Percentiles rank a stretch among this genome's conserved stretches.
Conservation (phyloP, 306 rosid species). For the Gynostemma pentaphyllum region DNA sequence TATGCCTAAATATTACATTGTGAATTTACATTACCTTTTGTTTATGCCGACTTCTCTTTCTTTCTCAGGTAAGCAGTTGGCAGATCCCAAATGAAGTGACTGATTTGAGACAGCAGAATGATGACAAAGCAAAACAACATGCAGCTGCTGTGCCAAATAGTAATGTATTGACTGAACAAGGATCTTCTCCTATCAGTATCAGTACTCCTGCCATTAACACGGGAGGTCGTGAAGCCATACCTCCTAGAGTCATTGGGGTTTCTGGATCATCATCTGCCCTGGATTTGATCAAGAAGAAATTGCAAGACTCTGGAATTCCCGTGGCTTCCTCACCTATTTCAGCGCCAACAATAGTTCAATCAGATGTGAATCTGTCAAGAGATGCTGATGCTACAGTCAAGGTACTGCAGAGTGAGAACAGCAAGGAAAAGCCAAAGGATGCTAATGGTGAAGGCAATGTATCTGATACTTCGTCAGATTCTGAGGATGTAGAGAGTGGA, state of each 20-base stretch:
- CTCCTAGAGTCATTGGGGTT: constrained; percentile 36
- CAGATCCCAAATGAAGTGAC: constrained; percentile 92
- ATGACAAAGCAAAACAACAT: constrained; percentile 46
- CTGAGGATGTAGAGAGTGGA: constrained; percentile 79
- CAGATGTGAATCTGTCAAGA: constrained; percentile 70
- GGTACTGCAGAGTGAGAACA: constrained; percentile 56
- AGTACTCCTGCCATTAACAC: constrained; percentile 81
- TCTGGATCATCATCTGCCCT: constrained; percentile 74
- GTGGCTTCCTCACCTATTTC: constrained; percentile 56
- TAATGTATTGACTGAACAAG: constrained; percentile 53
- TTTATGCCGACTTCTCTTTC: background rate
- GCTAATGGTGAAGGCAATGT: constrained; percentile 54
- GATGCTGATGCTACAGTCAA: constrained; percentile 44
- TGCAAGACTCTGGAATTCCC: constrained; percentile 90
- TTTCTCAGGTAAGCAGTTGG: constrained; percentile 86
- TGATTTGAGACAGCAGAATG: constrained; percentile 71
- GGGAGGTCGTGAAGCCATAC: constrained; percentile 91
- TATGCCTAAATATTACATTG: background rate
- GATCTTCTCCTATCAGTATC: constrained; percentile 50
- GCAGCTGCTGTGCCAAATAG: constrained; percentile 37
- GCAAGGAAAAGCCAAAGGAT: constrained; percentile 71
- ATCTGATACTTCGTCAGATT: constrained; percentile 89
- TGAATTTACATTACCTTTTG: background rate
- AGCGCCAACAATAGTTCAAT: constrained; percentile 26
- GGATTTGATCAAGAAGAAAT: constrained; percentile 85